phyloP scores from a whole-genome alignment of 805 yeast genomes.

The Wickerhamiella galacta region DNA sequence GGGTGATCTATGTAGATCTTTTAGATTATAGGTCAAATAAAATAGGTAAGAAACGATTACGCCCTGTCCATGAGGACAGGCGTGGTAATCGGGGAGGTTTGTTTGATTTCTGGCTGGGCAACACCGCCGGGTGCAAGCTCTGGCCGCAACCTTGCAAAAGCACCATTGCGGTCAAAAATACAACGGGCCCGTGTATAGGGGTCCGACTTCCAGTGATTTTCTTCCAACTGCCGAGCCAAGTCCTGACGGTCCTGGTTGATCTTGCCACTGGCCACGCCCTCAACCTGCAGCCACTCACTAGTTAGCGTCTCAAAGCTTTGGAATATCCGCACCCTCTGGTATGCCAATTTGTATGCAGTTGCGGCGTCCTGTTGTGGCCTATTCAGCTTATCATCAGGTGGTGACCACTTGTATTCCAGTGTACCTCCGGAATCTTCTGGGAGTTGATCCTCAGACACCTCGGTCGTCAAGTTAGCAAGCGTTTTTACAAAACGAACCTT shows the following conservation, averaged over 20 bases:
- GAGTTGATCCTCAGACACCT: conserved; percentile 3
- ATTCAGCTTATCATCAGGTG: conserved; percentile 1
- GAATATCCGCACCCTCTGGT: not conserved
- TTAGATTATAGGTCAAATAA: too few species aligned
- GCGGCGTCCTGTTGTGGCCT: not conserved
- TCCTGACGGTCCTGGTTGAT: too few species aligned
- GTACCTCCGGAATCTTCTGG: conserved; percentile 4
- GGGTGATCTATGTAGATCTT: too few species aligned
- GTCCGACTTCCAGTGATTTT: conserved; percentile 54
- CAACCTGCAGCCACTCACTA: conserved; percentile 1
- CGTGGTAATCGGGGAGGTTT: too few species aligned
- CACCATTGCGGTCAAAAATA: conserved; percentile 62
- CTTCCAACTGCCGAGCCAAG: too few species aligned
- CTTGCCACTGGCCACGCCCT: too few species aligned
- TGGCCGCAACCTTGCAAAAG: conserved; percentile 27
- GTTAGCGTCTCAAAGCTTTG: conserved; percentile 3
- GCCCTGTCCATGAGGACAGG: too few species aligned
- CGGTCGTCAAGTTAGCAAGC: not conserved
- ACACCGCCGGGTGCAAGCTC: conserved; percentile 13
- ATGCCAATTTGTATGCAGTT: not conserved
- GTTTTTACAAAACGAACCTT: conserved; percentile 1
- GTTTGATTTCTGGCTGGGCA: conserved; percentile 16
- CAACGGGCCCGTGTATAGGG: conserved; percentile 70
- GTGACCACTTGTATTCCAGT: conserved; percentile 1
- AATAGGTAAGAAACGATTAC: too few species aligned